phyloP scores from a whole-genome alignment of 441 rosid genomes.

The Melastoma candidum region DNA sequence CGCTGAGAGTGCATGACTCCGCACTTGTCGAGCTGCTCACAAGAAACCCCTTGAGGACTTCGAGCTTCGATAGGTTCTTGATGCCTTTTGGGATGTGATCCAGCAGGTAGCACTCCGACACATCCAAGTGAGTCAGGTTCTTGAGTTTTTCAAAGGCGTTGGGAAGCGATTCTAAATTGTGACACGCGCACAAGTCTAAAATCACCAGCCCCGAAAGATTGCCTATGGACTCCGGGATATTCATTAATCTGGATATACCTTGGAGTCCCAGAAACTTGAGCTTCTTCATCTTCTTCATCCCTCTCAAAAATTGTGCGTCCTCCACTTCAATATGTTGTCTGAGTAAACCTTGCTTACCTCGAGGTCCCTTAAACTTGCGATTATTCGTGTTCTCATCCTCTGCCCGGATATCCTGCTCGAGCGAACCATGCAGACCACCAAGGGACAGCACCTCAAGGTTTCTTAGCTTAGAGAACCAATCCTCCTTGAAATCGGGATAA shows the following conservation, averaged over 20 bases:
- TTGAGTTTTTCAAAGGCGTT: too few species aligned
- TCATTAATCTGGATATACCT: slow-evolving; percentile 13
- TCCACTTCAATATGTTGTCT: slow-evolving; percentile 14
- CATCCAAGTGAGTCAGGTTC: too few species aligned
- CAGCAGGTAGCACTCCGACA: not conserved
- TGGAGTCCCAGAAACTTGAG: slow-evolving; percentile 12
- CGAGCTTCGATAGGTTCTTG: slow-evolving; percentile 7
- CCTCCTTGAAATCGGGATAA: not conserved
- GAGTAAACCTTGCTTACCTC: not conserved
- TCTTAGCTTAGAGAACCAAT: not conserved
- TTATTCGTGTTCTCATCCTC: slow-evolving; percentile 1
- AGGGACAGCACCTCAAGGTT: slow-evolving; percentile 12
- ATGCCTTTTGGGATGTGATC: slow-evolving; percentile 18
- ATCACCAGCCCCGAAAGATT: slow-evolving; percentile 5
- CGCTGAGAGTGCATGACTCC: too few species aligned
- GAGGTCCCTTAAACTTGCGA: not conserved
- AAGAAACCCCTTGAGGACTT: slow-evolving; percentile 16
- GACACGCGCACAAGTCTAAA: not conserved
- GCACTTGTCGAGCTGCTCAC: slow-evolving; percentile 1
- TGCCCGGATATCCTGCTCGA: slow-evolving; percentile 9
- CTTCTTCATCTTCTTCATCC: not conserved
- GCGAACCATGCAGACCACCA: slow-evolving; percentile 7
- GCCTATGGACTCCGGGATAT: slow-evolving; percentile 4
- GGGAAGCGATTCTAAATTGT: too few species aligned
- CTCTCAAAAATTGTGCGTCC: slow-evolving; percentile 7